These are phyloP conservation scores for Talaromyces sp. DNA, from an alignment of 2,329 filamentous ascomycete species.

Conservation along the genomic window DNA sequence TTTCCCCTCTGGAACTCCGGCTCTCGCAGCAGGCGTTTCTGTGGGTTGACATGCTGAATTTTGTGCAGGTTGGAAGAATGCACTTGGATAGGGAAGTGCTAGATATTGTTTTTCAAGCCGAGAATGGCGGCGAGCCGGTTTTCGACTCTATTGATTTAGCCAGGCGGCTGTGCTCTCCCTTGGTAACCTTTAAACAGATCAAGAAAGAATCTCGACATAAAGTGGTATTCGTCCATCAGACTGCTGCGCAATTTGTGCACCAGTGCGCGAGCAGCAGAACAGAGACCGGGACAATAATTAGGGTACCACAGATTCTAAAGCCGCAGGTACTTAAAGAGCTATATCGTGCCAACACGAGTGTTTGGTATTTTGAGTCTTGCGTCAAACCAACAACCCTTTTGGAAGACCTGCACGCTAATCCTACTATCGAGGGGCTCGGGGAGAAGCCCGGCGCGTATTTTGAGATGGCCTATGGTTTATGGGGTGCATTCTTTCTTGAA, in stretches of 20 bases:
- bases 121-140: constrained; percentile 1
- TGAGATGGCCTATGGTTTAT: constrained; percentile 3
- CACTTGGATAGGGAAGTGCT: neutral
- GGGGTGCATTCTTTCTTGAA: constrained; percentile 1
- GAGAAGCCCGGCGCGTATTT: neutral
- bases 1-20: constrained; percentile 1
- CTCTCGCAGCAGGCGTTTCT: constrained; percentile 5
- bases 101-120: constrained; percentile 1
- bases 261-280: neutral
- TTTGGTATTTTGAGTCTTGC: neutral
- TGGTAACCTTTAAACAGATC: neutral
- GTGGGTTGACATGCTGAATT: constrained; percentile 5
- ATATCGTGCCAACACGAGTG: neutral
- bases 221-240: constrained; percentile 2
- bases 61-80: neutral
- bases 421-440: neutral
- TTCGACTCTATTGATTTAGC: constrained; percentile 5
- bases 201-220: neutral
- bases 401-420: neutral
- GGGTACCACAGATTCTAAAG: neutral
- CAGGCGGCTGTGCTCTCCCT: neutral
- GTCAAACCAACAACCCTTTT: neutral
- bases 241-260: neutral
- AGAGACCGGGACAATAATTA: neutral
- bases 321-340: constrained; percentile 2